Evolutionary conservation across 1,284 basidiomycete genomes (phyloP).

Genomic region (Tranzscheliella williamsii): DNA sequence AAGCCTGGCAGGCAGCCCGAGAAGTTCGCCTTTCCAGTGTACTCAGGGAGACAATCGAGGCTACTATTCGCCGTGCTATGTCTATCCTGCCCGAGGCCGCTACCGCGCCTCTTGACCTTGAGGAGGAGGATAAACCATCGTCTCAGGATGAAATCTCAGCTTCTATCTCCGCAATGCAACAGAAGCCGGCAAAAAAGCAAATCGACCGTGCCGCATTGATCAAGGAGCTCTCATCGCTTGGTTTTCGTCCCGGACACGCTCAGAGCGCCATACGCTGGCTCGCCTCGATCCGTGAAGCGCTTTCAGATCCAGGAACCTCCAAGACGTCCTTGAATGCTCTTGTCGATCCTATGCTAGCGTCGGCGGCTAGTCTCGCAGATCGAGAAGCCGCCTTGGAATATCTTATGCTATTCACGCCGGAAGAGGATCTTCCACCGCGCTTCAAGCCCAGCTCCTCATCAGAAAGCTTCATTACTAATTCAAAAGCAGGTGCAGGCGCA

Average conservation of each 20-base stretch:
- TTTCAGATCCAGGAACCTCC: constrained; percentile 9
- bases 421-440: constrained; percentile 71
- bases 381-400: constrained; percentile 74
- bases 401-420: constrained; percentile 74
- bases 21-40: constrained; percentile 82
- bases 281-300: constrained; percentile 31
- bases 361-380: constrained; percentile 50
- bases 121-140: constrained; percentile 13
- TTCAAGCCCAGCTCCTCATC: constrained; percentile 68
- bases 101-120: constrained; percentile 27
- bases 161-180: not conserved
- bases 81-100: constrained; percentile 36
- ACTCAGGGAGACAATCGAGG: constrained; percentile 80
- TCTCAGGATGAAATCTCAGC: constrained; percentile 5
- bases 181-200: not conserved
- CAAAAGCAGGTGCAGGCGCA: constrained; percentile 66
- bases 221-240: constrained; percentile 46
- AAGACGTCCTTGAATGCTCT: constrained; percentile 5
- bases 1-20: constrained; percentile 71
- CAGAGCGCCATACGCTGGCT: constrained; percentile 51
- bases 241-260: constrained; percentile 55
- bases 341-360: constrained; percentile 43
- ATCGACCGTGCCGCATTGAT: constrained; percentile 35
- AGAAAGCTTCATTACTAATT: constrained; percentile 68
- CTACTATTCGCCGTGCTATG: constrained; percentile 76